Evolutionary conservation across 139 green algal species (phyloP), one percentile per base, ranked within the genome.

Genomic region (Nannochloris sp.): DNA sequence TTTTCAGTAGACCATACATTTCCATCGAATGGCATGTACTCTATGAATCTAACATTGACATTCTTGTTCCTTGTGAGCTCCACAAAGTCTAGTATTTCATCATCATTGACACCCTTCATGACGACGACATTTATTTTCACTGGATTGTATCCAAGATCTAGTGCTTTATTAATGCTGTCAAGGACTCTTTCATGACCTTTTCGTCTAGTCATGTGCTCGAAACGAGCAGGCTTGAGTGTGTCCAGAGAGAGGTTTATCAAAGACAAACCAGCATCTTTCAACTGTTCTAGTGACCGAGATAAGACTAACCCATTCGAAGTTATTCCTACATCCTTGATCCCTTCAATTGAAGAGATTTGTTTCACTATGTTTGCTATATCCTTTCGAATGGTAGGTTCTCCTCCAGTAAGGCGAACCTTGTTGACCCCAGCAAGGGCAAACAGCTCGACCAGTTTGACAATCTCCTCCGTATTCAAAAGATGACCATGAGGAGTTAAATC

Each of bases 1-100:
- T 94, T 95, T 14, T 24, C 50, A 51, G 79, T 70, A 21, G 56
- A 70, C 92, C 92, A 99, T 16, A 90, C 87, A 62, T 99, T 99
- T 60, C 94, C 93, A 62, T 98, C 90, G 62, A 99, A 99, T n/a
- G 93, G 93, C 93, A 99, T 99, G 80, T 95, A 98, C 88, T 99
- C 93, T 44, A 99, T 99, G 81, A 99, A 99, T 16, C 94, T 80
- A 57, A 97, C 92, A 74, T 99, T 98, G 76, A 99, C 70, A 29
- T 84, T 80, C 46, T 55, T 48, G 25, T 89, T 18, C 0, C 76
- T 58, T 6, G 93, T 97, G 9, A 98, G 65, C 61, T 86, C 82
- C 18, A 95, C 92, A 83, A 99, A 98, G 58, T 96, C 90, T 0
- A 48, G 27, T 4, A 99, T 62, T 78, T 99, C 94, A 66, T 98